Base-by-base conservation (phyloP, 106 monocot genomes). In the Xerophyta viscosa region DNA sequence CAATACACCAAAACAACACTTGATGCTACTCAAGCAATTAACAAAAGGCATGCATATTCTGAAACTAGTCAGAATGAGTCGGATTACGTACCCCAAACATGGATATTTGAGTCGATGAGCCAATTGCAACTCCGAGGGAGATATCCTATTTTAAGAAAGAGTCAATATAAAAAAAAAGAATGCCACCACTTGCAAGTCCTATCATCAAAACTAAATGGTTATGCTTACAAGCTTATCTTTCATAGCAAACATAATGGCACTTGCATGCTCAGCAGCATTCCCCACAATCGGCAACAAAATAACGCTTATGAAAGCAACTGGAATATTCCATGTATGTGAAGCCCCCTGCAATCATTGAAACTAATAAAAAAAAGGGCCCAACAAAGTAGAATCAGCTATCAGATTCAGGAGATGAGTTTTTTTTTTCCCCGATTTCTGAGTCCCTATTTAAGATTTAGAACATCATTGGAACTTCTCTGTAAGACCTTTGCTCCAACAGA, bases 31-130 rank as follows among this genome's bases (percentile, higher is more conserved):
- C n/a, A n/a, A n/a, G n/a, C n/a, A n/a, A n/a, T n/a, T n/a, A n/a
- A n/a, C n/a, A n/a, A n/a, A n/a, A n/a, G n/a, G n/a, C n/a, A n/a
- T n/a, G n/a, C n/a, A n/a, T n/a, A n/a, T n/a, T n/a, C n/a, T n/a
- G n/a, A n/a, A n/a, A n/a, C 33, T 6, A 36, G 7, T 11, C 11
- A 36, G 11, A 36, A 36, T 6, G 5, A 11, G 11, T 36, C 11
- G 19, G 25, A 48, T 4, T 11, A 73, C 74, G 10, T 43, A 83
- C 91, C 78, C 28, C 81, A 48, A 91, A 82, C 91, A 91, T 91
- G 27, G 91, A 61, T 58, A 91, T 86, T 37, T 86, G 91, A 24
- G 82, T 91, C 20, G 91, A 81, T 37, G 91, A 91, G 2, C 86
- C 86, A 25, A 91, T 76, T 49, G 91, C 82, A 50, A 91, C 86